Base-by-base conservation (phyloP, 225 moss, liverwort and hornwort species). In the Physcomitrium patens region DNA sequence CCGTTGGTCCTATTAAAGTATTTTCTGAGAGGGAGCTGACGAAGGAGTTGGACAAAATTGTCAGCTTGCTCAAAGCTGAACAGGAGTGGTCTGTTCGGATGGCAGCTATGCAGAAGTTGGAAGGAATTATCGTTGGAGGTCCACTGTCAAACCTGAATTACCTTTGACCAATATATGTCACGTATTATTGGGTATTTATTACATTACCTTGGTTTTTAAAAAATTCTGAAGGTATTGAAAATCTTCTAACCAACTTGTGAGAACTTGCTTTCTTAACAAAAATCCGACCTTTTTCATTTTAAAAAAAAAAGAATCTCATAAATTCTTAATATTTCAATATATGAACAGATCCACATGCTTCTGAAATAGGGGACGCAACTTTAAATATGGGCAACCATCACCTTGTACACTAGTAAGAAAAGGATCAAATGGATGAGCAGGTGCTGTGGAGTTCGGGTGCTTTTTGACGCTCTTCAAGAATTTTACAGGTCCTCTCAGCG, bases 61-160 rank as follows among this genome's bases (percentile, higher is more conserved):
- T 43, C 7, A 47, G 61, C 42, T 46, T 86, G 62, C 86, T 89
- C 44, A 81, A 73, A 70, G 73, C 81, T 49, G 87, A 89, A 58
- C 92, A 91, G 47, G 92, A 92, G 31, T 95, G 94, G 94, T 95
- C 91, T 12, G 71, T 92, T 7, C 81, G 91, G 51, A 91, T 95
- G 77, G 75, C 87, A 48, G 83, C 91, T 44, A 89, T 95, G 90
- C 89, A 87, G 56, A 87, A 81, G 67, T 51, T 95, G 48, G 94
- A 92, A 77, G 87, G 86, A 20, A 82, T 95, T 19, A 78, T 95
- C 49, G 82, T 65, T 41, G 89, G 91, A 87, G 94, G 92, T 88
- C 20, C 49, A 20, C 28, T 4, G 46, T 1, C 3, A 63, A 5
- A 22, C 27, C 8, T 63, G 7, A 63, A 41, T 1, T 52, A 7